A percentile compares a stretch with the other conserved stretches of the same genome.
These are phyloP conservation scores for Lentinula guzmanii DNA, from an alignment of 768 basidiomycete genomes.

Conservation along the genomic window DNA sequence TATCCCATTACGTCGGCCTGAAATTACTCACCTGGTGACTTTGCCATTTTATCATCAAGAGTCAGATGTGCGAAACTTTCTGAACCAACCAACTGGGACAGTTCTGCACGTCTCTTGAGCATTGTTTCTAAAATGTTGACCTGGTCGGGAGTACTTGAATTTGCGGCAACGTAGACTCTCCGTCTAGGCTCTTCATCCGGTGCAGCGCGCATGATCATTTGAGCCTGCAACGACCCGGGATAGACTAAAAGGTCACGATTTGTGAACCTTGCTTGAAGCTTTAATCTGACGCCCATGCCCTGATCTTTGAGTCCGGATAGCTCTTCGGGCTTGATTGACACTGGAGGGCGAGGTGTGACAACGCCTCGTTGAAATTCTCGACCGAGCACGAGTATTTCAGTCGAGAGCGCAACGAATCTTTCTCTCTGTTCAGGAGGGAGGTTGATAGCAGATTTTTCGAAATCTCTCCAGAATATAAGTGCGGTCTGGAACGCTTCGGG, in stretches of 20 bases:
- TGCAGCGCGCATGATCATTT: slow-evolving; percentile 89
- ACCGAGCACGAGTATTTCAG: slow-evolving; percentile 83
- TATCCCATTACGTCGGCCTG: neutral
- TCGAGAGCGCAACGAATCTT: slow-evolving; percentile 84
- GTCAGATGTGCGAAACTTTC: slow-evolving; percentile 85
- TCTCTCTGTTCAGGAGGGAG: slow-evolving; percentile 72
- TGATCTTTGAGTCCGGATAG: slow-evolving; percentile 69
- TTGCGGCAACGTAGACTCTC: slow-evolving; percentile 77
- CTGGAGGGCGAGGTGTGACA: slow-evolving; percentile 56
- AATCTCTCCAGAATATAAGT: slow-evolving; percentile 92
- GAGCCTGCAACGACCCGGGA: slow-evolving; percentile 84
- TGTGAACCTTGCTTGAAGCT: slow-evolving; percentile 72
- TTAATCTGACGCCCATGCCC: slow-evolving; percentile 68
- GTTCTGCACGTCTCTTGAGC: slow-evolving; percentile 69
- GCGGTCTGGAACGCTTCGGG: slow-evolving; percentile 84
- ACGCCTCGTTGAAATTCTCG: slow-evolving; percentile 77
- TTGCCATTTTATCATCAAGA: slow-evolving; percentile 95
- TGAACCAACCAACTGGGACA: slow-evolving; percentile 81
- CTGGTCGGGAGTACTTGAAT: slow-evolving; percentile 70
- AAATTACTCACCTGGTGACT: slow-evolving; percentile 65
- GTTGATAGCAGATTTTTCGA: slow-evolving; percentile 94
- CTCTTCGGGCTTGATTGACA: slow-evolving; percentile 62
- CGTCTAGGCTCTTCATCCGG: slow-evolving; percentile 78
- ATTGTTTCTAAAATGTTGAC: slow-evolving; percentile 73
- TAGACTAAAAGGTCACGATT: slow-evolving; percentile 73